These are phyloP conservation scores for Oenanthe javanica DNA, from an alignment of 140 eudicot genomes.

Conservation along the genomic window DNA sequence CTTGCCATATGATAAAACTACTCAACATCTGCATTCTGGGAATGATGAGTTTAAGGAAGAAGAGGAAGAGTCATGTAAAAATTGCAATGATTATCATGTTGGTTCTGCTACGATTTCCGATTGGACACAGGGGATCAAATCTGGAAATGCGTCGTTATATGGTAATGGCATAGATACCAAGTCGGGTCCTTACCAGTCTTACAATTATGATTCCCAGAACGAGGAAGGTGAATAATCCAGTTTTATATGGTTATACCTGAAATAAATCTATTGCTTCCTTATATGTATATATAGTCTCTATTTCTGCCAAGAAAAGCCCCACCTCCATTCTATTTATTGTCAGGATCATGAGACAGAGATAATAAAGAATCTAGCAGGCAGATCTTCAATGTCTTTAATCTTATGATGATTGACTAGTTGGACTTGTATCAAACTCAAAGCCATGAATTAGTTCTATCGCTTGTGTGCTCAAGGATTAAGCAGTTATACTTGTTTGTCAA, in stretches of 20 bases:
- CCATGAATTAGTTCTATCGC: neutral
- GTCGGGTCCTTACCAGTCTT: slow-evolving; percentile 36
- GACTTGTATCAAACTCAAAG: neutral
- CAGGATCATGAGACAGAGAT: neutral
- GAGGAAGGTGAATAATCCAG: slow-evolving; percentile 47
- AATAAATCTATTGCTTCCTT: neutral
- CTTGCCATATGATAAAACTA: slow-evolving; percentile 26
- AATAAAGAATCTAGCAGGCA: neutral
- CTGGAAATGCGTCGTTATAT: slow-evolving; percentile 40
- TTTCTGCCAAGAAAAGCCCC: too few relatives aligned
- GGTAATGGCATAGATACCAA: slow-evolving; percentile 37
- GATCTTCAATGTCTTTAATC: neutral
- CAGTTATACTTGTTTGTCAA: neutral
- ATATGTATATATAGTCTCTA: too few relatives aligned
- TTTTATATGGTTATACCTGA: neutral
- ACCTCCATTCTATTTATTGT: too few relatives aligned
- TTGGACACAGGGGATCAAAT: slow-evolving; percentile 36
- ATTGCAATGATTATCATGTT: slow-evolving; percentile 22
- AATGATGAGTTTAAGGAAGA: slow-evolving; percentile 41
- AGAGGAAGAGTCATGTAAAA: slow-evolving; percentile 43
- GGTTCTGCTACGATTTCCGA: slow-evolving; percentile 30
- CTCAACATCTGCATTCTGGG: slow-evolving; percentile 29
- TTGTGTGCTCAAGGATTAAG: neutral
- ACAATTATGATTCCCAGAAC: slow-evolving; percentile 35
- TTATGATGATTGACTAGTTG: neutral